Base-by-base conservation (phyloP, 768 basidiomycete genomes). In the Boletus insuetus region DNA sequence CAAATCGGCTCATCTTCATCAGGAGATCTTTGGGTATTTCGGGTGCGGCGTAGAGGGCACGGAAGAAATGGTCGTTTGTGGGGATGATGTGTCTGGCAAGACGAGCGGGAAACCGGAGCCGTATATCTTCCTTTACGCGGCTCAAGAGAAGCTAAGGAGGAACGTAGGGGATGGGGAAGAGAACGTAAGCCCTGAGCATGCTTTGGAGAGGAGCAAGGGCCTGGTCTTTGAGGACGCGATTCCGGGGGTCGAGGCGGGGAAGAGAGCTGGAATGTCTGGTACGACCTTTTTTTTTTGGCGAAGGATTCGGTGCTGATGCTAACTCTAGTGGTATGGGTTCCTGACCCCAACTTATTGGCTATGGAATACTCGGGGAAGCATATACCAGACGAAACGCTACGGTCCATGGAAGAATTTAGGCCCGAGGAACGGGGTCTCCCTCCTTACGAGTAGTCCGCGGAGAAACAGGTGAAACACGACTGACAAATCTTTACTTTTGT, bases 181-280 rank as follows among this genome's bases (percentile, higher is more conserved):
- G 1, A 60, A 64, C 19, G 57, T 64, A 14, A 69, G 65, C 5
- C 69, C 74, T 19, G 69, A 62, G 39, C 73, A 83, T 61, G 61
- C 61, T 35, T 66, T 59, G 34, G 85, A 85, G 67, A 76, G 89
- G 39, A 68, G 68, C 32, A 82, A 76, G 55, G 90, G 90, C 0
- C 73, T 95, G 1, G 84, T 95, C 3, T 89, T 95, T 55, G 92
- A 95, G 70, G 92, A 95, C 67, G 84, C 83, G 4, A 70, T 90
- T 40, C 82, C 82, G 0, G 92, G 92, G 0, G 75, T 94, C 59
- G 82, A 87, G 59, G 90, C 91, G 8, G 92, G 85, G 4, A 89
- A 88, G 65, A 77, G 87, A 53, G 91, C 91, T 4, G 91, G 89
- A 12, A 94, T 94, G 92, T 80, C 84, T 53, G 91, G 92, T 92